Evolutionary conservation across 805 yeast species (phyloP), one percentile per base, ranked within the genome.

Genomic region (Lipomyces mesembrius): DNA sequence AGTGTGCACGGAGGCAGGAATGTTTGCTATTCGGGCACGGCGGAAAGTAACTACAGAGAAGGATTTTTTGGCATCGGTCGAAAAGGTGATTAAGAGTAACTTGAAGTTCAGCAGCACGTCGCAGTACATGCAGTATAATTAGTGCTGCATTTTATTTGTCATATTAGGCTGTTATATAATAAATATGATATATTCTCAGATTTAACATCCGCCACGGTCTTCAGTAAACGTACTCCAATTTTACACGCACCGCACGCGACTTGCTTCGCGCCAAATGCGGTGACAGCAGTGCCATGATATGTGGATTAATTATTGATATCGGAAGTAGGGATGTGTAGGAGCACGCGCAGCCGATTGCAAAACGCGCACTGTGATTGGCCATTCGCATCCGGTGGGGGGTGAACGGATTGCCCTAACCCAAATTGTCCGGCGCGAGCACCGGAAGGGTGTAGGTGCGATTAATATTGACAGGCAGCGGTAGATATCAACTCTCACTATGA

Each of bases 1-100:
- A 6, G 99, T 95, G 20, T 95, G 99, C 79, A 95, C 99, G 0
- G 99, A 95, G 79, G 99, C 99, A 2, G 99, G 99, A 75, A 95
- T 95, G 99, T 95, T 93, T 83, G 99, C 99, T 57, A 95, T 95
- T 64, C 87, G 99, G 75, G 97, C 98, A 22, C 88, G 99, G 80
- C 87, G 99, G 82, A 95, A 95, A 83, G 97, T 95, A 55, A 98
- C 99, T 51, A 89, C 96, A 34, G 99, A 95, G 79, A 95, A 95
- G 83, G 99, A 95, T 79, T 95, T 95, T 84, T 83, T 95, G 75
- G 92, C 94, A 74, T 97, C 99, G 43, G 99, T 95, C 57, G 99
- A 95, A 75, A 95, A 95, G 83, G 99, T 95, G 68, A 95, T 95
- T 76, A 95, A 94, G 85, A 98, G 99, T 75, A 94, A 95, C 83